Evolutionary conservation across 805 yeast species (phyloP).

Genomic region (Komagataella populi): DNA sequence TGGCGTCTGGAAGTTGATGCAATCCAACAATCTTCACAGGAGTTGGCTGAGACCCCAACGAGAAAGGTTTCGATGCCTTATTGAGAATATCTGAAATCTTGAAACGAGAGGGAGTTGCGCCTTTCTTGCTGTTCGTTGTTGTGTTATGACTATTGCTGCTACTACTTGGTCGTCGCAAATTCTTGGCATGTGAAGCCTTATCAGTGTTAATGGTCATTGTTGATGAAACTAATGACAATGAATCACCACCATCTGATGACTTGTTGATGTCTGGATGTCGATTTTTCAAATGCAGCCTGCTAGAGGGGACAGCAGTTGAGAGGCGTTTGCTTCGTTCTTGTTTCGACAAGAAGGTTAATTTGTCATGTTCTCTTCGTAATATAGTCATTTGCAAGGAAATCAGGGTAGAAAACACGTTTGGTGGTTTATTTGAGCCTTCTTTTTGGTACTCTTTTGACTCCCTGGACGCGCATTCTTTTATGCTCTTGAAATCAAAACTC

Average conservation of each 20-base stretch:
- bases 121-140: background rate
- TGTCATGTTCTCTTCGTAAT: conserved; percentile 31
- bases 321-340: conserved; percentile 8
- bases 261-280: background rate
- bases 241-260: background rate
- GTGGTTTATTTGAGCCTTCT: conserved; percentile 15
- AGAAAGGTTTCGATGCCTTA: conserved; percentile 45
- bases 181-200: conserved; percentile 1
- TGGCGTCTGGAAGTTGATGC: conserved; percentile 45
- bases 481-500: conserved; percentile 10
- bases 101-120: conserved; percentile 1
- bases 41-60: conserved; percentile 20
- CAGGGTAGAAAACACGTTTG: conserved; percentile 28
- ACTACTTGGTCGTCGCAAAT: background rate
- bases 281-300: conserved; percentile 9
- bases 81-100: conserved; percentile 13
- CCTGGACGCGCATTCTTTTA: conserved; percentile 26
- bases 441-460: conserved; percentile 26
- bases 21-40: conserved; percentile 35
- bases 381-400: conserved; percentile 38
- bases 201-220: background rate
- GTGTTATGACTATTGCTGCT: background rate
- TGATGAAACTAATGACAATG: background rate
- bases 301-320: conserved; percentile 7
- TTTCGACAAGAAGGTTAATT: conserved; percentile 11